These are phyloP conservation scores for Trypanosoma grayi DNA, from an alignment of 208 protist species.

Conservation along the genomic window DNA sequence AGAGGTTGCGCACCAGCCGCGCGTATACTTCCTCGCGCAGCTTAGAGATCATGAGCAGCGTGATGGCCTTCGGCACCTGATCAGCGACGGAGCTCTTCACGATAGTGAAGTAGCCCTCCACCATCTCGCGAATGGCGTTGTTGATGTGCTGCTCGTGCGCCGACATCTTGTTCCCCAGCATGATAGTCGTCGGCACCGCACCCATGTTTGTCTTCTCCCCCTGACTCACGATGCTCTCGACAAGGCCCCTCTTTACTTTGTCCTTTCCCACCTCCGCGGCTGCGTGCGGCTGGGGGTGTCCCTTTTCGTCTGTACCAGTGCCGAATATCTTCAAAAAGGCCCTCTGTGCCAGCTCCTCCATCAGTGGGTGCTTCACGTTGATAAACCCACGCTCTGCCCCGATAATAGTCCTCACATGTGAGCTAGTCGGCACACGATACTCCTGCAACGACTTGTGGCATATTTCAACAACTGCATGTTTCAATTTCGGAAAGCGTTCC, in stretches of 20 bases:
- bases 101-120: conserved; percentile 92
- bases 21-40: conserved; percentile 92
- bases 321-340: conserved; percentile 82
- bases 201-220: conserved; percentile 53
- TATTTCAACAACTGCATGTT: conserved; percentile 80
- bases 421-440: conserved; percentile 73
- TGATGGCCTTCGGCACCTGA: conserved; percentile 98
- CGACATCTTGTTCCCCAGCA: conserved; percentile 74
- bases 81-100: conserved; percentile 93
- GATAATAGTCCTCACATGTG: conserved; percentile 94
- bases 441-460: conserved; percentile 82
- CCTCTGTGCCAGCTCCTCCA: conserved; percentile 79
- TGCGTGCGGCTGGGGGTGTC: conserved; percentile 5
- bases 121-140: conserved; percentile 84
- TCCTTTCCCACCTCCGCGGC: conserved; percentile 19
- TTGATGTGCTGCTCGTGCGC: conserved; percentile 77
- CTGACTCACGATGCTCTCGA: conserved; percentile 24
- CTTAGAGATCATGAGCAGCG: conserved; percentile 97
- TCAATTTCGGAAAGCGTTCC: conserved; percentile 91
- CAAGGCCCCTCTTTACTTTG: conserved; percentile 47
- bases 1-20: conserved; percentile 93
- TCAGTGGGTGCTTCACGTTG: conserved; percentile 94
- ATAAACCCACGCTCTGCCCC: conserved; percentile 96
- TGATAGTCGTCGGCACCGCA: conserved; percentile 74
- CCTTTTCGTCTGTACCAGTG: conserved; percentile 4